Base-by-base conservation (phyloP, 2,329 filamentous ascomycete species). In the Chalaropsis ovoidea region DNA sequence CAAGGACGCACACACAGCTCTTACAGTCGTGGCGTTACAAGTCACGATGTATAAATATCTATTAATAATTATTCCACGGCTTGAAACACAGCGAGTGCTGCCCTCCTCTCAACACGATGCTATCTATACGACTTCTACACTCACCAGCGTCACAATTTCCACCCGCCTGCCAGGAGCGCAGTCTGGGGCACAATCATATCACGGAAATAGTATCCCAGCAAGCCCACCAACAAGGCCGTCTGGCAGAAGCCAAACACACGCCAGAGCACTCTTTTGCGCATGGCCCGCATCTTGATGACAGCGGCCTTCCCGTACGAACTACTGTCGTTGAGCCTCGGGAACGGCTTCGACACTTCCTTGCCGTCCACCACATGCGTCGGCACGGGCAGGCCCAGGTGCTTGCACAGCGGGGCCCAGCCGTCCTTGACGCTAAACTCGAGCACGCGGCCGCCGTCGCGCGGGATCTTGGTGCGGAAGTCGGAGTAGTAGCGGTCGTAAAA, bases 401-500 rank as follows among this genome's bases (percentile, higher is more conserved):
- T 66, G 62, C 77, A 79, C 10, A 79, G 71, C 7, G 77, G 76
- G n/a, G 61, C 71, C 75, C 76, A 79, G 2, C 77, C 76, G 7
- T 76, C 73, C 35, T 71, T 71, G 13, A 77, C 71, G n/a, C 68
- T 70, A 67, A 72, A 78, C 65, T 78, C 75, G 24, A 79, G 69
- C 24, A 76, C 69, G 0, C 74, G 70, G 15, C 42, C 42, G n/a
- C 45, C 39, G 15, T 74, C 72, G 2, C 68, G 69, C 6, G 74
- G 70, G 19, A 77, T 75, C 31, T 71, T 69, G 13, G 72, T 71
- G 7, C 73, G 71, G 19, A 75, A 74, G 62, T 76, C 73, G 24
- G 71, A 69, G 64, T 78, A 78, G 43, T 74, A 73, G 0, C 70
- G 68, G n/a, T 72, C 70, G 68, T 73, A 77, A 70, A 75, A 76